Evolutionary conservation across 2,329 filamentous ascomycete genomes (phyloP), one percentile per base, ranked within the genome.

Genomic region (Cercospora citrullina): DNA sequence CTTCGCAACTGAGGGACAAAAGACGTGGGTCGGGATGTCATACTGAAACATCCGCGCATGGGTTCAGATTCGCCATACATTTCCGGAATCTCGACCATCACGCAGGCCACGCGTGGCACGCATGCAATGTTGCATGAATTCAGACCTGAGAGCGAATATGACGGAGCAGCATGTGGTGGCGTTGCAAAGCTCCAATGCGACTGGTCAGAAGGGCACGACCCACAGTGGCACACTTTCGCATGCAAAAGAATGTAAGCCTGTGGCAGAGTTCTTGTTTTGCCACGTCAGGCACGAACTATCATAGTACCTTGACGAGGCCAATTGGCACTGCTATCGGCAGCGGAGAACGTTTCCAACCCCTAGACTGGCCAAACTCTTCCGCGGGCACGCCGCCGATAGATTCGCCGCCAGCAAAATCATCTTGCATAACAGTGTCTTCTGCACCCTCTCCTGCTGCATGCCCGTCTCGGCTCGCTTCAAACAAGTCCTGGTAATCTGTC

Each of bases 391-490:
- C 33, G 21, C 31, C 33, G 2, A 55, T 12, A 31, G 21, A 5
- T 9, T 57, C 28, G n/a, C 8, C 23, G 12, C 28, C 28, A 16
- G 10, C 18, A 14, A 6, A 28, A 18, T 18, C 30, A 61, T 67
- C 64, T 23, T 57, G 53, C 68, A 67, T 65, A 42, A 45, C 16
- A 45, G 36, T 33, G 23, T 66, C 69, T 28, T n/a, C 28, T 26
- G 55, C 42, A 28, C 23, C 7, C 21, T 61, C 57, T 16, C 16
- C 63, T 62, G 36, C 28, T 23, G 59, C 68, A 21, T 28, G 58
- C 21, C 58, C 67, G 18, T 73, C 61, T 28, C 65, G 68, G 63
- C 75, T 77, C 14, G 79, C 80, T 12, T 77, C 71, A 21, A 82
- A 67, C 10, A 83, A 45, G 9, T 75, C 75, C n/a, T 66, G 59